Conservation (phyloP, 345 rosid genomes). For the Lumnitzera littorea region DNA sequence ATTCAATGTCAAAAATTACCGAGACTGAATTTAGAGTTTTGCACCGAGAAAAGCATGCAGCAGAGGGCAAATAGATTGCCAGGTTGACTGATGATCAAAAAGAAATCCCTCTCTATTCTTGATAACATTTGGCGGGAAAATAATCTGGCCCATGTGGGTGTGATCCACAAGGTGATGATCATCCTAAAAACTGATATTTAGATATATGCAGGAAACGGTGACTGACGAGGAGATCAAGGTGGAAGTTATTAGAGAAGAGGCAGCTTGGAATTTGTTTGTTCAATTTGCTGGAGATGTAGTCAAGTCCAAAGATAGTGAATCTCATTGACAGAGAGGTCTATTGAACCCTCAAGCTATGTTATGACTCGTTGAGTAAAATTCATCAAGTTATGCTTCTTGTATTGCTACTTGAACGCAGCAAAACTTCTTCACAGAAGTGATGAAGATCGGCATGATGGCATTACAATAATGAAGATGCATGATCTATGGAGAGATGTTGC, state of each 20-base stretch:
- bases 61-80: constrained; percentile 13
- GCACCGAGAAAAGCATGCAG: constrained; percentile 8
- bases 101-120: constrained; percentile 18
- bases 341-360: constrained; percentile 19
- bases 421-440: constrained; percentile 17
- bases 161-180: constrained; percentile 12
- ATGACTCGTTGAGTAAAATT: constrained; percentile 16
- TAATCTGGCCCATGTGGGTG: constrained; percentile 15
- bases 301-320: background rate
- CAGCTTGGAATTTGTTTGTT: constrained; percentile 17
- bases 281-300: constrained; percentile 14
- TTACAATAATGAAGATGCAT: constrained; percentile 26
- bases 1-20: constrained; percentile 15
- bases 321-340: constrained; percentile 20
- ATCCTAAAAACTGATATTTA: constrained; percentile 15
- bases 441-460: constrained; percentile 18
- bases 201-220: constrained; percentile 21
- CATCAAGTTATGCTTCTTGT: constrained; percentile 20
- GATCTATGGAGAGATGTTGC: constrained; percentile 24
- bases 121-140: constrained; percentile 24
- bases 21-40: constrained; percentile 17
- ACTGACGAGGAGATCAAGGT: constrained; percentile 15
- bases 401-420: constrained; percentile 23
- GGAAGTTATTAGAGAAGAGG: constrained; percentile 12
- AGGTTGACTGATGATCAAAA: constrained; percentile 5